phyloP scores from a whole-genome alignment of 75 land plant species.

The Selaginella moellendorffii region DNA sequence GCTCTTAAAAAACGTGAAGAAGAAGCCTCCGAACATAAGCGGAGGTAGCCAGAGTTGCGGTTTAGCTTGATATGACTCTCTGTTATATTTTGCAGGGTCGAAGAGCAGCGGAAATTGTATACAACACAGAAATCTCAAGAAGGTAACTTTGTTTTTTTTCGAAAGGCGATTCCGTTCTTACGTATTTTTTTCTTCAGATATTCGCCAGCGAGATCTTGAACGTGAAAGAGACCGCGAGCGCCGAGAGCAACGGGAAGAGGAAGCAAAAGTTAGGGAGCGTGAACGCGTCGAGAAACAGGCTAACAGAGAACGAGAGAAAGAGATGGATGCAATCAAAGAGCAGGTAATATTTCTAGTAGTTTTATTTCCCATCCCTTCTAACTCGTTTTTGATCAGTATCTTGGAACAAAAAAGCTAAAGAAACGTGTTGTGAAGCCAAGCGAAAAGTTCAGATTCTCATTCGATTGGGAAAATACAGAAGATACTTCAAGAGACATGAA shows the following conservation, averaged over 20 bases:
- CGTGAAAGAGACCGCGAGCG: constrained; percentile 31
- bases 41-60: constrained; percentile 27
- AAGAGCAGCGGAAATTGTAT: neutral
- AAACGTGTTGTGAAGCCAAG: constrained; percentile 97
- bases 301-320: constrained; percentile 67
- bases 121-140: neutral
- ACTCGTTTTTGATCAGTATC: constrained; percentile 34
- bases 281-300: constrained; percentile 58
- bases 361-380: constrained; percentile 15
- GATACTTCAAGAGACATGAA: constrained; percentile 99
- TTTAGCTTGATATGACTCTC: neutral
- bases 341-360: constrained; percentile 33
- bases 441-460: constrained; percentile 94
- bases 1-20: constrained; percentile 75
- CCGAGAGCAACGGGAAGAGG: constrained; percentile 51
- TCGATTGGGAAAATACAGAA: constrained; percentile 99
- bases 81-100: neutral
- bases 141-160: constrained; percentile 6
- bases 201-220: constrained; percentile 22
- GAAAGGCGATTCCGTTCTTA: too few species aligned
- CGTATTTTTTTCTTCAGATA: too few species aligned
- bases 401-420: constrained; percentile 92
- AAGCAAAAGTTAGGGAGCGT: constrained; percentile 41
- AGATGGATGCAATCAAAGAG: constrained; percentile 86
- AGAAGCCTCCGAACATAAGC: constrained; percentile 41